Conservation (phyloP, 2,329 filamentous ascomycete genomes). For the Talaromyces verruculosus region DNA sequence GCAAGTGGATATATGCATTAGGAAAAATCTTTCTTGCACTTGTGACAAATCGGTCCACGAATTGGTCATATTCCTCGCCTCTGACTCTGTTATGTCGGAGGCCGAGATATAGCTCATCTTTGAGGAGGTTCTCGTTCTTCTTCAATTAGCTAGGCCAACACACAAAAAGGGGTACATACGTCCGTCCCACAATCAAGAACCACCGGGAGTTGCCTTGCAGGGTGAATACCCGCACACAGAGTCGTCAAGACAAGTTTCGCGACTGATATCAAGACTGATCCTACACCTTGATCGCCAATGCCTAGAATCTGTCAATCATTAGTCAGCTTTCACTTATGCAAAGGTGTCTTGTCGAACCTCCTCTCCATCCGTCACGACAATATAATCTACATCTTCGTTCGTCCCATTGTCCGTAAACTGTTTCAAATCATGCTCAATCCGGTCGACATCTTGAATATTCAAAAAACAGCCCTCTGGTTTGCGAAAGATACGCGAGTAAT, state of each 20-base stretch:
- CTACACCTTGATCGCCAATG: constrained; percentile 85
- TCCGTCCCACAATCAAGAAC: constrained; percentile 84
- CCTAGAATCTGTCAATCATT: constrained; percentile 65
- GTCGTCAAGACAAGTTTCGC: constrained; percentile 83
- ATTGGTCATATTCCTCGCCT: constrained; percentile 71
- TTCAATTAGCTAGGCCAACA: not conserved
- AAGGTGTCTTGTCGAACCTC: constrained; percentile 34
- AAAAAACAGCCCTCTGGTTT: constrained; percentile 78
- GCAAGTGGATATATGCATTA: constrained; percentile 79
- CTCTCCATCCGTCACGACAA: constrained; percentile 75
- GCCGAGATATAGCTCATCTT: constrained; percentile 78
- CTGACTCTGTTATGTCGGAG: constrained; percentile 64
- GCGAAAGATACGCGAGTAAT: constrained; percentile 76
- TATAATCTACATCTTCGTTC: constrained; percentile 77
- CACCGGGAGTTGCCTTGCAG: constrained; percentile 73
- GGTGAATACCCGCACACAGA: constrained; percentile 82
- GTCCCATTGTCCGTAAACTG: constrained; percentile 59
- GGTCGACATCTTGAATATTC: constrained; percentile 67
- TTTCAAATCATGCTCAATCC: constrained; percentile 64
- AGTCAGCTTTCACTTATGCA: not conserved
- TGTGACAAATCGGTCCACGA: constrained; percentile 72
- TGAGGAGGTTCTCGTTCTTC: constrained; percentile 67
- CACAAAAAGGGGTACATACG: constrained; percentile 33
- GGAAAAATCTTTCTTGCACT: constrained; percentile 70
- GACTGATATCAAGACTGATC: constrained; percentile 78